A percentile compares a stretch with the other conserved stretches of the same genome.
These are phyloP conservation scores for Podila clonocystis DNA, from an alignment of 192 early-diverging fungal species.

Conservation along the genomic window DNA sequence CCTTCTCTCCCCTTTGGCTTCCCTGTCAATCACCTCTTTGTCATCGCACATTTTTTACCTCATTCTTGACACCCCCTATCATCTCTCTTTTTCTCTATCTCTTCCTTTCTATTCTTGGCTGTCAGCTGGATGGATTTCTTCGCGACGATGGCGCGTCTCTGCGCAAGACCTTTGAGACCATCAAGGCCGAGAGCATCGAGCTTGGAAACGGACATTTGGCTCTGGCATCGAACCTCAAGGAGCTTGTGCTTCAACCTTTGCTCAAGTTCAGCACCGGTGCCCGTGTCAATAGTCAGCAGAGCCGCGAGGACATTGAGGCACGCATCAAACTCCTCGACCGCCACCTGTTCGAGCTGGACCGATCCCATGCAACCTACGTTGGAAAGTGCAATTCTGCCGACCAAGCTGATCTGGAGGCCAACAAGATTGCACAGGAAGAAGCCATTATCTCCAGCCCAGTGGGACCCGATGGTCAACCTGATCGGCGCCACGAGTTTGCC, in stretches of 20 bases:
- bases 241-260: slow-evolving; percentile 59
- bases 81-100: not conserved
- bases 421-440: slow-evolving; percentile 35
- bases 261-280: slow-evolving; percentile 55
- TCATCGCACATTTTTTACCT: not conserved
- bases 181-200: slow-evolving; percentile 55
- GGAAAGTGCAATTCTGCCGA: slow-evolving; percentile 70
- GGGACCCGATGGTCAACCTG: not conserved
- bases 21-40: not conserved
- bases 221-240: slow-evolving; percentile 51
- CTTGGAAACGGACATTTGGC: slow-evolving; percentile 56
- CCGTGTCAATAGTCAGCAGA: slow-evolving; percentile 41
- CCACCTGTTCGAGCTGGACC: slow-evolving; percentile 56
- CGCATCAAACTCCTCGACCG: slow-evolving; percentile 61
- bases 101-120: not conserved
- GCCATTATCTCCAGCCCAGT: slow-evolving; percentile 1
- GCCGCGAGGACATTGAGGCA: slow-evolving; percentile 56
- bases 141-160: slow-evolving; percentile 66
- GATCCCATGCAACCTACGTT: slow-evolving; percentile 51
- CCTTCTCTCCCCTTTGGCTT: no score
- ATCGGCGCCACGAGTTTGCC: slow-evolving; percentile 57
- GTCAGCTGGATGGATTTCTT: slow-evolving; percentile 57
- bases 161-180: slow-evolving; percentile 56
- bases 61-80: not conserved
- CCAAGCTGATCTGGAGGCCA: slow-evolving; percentile 63